Evolutionary conservation across 495 filamentous ascomycete species (phyloP), one percentile per base, ranked within the genome.

Genomic region (Apodospora peruviana): DNA sequence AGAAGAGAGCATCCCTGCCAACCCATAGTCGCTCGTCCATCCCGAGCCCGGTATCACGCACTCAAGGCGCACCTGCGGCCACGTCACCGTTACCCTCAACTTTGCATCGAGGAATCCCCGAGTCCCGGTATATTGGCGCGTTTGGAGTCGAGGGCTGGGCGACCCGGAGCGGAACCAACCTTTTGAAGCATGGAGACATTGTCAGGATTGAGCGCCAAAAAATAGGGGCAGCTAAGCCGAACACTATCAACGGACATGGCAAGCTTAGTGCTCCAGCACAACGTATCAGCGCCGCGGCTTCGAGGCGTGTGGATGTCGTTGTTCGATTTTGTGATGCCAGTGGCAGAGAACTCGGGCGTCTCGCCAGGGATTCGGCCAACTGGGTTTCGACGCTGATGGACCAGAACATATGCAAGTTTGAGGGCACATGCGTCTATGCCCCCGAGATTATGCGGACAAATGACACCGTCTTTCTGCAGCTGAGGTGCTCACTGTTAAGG

Each of bases 311-410:
- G 21, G 93, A 98, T 66, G 82, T 96, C 27, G 76, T 98, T 41
- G 94, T 96, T n/a, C 84, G 93, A 14, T 97, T 98, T 62, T 95
- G 87, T 2, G 94, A 90, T 58, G 60, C 69, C 3, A 73, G 65
- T 43, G 91, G 91, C 11, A 81, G 85, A 47, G 93, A 98, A 60
- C 72, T 98, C 36, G 93, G 94, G 14, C 74, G 93, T 54, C 67
- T 98, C n/a, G 86, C 89, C 19, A 87, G 88, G 48, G 93, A 98
- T 32, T 84, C 80, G 11, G 90, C 93, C n/a, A 81, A 83, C 43
- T 98, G 94, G 90, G 86, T 98, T 9, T 95, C 91, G 17, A 85
- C 90, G 0, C 67, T 98, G 52, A 82, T 98, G 43, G 93, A 98
- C 55, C 93, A 96, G 61, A 87, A 86, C 23, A 78, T 96, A 12